Evolutionary conservation across 768 basidiomycete species (phyloP).

Genomic region (Fomitopsis pulvina): DNA sequence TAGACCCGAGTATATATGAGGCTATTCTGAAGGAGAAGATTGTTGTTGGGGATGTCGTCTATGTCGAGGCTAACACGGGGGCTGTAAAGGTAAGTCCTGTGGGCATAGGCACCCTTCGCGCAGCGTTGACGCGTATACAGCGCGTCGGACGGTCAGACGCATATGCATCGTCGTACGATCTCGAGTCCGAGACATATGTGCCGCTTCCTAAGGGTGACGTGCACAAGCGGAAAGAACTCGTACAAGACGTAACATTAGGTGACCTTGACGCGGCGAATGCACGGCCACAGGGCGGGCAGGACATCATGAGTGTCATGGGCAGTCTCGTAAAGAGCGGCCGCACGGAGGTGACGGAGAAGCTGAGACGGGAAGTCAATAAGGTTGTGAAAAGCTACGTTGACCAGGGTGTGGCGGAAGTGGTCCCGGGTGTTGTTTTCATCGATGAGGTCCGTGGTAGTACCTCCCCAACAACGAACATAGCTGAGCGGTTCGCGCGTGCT

Average conservation of each 20-base stretch:
- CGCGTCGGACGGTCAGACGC: slow-evolving; percentile 96
- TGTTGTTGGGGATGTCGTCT: slow-evolving; percentile 93
- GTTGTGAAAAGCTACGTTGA: slow-evolving; percentile 97
- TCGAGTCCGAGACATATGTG: slow-evolving; percentile 98
- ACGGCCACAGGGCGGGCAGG: slow-evolving; percentile 92
- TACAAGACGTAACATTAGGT: slow-evolving; percentile 91
- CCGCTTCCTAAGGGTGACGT: slow-evolving; percentile 96
- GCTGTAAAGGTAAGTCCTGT: slow-evolving; percentile 75
- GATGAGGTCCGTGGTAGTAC: slow-evolving; percentile 67
- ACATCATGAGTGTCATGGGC: slow-evolving; percentile 98
- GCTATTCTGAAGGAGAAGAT: slow-evolving; percentile 97
- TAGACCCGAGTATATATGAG: slow-evolving; percentile 96
- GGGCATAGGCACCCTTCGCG: slow-evolving; percentile 1
- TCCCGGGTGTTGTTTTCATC: slow-evolving; percentile 97
- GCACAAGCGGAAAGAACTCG: slow-evolving; percentile 91
- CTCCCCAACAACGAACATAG: neutral
- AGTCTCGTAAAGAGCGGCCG: slow-evolving; percentile 85
- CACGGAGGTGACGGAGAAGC: slow-evolving; percentile 96
- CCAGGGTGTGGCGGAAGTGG: slow-evolving; percentile 95
- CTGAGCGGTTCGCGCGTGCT: neutral
- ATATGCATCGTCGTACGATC: slow-evolving; percentile 94
- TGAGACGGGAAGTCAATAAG: slow-evolving; percentile 93
- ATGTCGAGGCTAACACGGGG: slow-evolving; percentile 89
- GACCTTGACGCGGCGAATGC: slow-evolving; percentile 97
- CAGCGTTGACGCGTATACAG: slow-evolving; percentile 30